These are phyloP conservation scores for Vaccinium vitisidaea DNA, from an alignment of 148 eudicot genomes.

Conservation along the genomic window DNA sequence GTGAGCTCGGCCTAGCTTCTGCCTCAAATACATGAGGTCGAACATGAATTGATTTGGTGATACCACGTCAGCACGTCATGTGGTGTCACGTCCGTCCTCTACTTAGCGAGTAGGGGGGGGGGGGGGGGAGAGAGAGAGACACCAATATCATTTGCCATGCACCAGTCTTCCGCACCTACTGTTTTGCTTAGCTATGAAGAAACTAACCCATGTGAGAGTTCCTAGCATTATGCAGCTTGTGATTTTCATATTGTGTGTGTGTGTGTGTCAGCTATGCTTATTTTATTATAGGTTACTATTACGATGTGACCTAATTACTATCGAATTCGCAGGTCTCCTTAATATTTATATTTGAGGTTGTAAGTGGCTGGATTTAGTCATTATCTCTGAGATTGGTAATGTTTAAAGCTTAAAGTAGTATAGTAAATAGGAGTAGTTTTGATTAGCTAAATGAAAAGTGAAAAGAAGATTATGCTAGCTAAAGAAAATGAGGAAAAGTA, in stretches of 20 bases:
- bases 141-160: too few relatives aligned
- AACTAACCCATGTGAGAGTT: not conserved
- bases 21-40: not conserved
- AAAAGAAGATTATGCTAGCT: conserved; percentile 8
- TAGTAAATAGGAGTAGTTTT: not conserved
- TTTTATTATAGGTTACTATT: not conserved
- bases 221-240: not conserved
- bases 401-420: not conserved
- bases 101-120: not conserved
- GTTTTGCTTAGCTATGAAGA: not conserved
- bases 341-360: not conserved
- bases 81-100: not conserved
- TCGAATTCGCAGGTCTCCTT: too few relatives aligned
- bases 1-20: not conserved
- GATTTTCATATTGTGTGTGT: not conserved
- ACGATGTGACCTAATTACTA: not conserved
- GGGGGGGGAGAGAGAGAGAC: not conserved
- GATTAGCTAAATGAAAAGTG: not conserved
- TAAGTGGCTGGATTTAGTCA: not conserved
- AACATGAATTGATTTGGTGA: not conserved
- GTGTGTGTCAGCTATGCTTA: not conserved
- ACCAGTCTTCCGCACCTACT: not conserved
- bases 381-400: not conserved
- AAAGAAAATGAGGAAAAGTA: conserved; percentile 22
- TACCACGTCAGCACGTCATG: not conserved